A percentile compares a stretch with the other conserved stretches of the same genome.
Evolutionary conservation across 2,329 filamentous ascomycete species (phyloP).

Genomic region (Penicillium expansum): DNA sequence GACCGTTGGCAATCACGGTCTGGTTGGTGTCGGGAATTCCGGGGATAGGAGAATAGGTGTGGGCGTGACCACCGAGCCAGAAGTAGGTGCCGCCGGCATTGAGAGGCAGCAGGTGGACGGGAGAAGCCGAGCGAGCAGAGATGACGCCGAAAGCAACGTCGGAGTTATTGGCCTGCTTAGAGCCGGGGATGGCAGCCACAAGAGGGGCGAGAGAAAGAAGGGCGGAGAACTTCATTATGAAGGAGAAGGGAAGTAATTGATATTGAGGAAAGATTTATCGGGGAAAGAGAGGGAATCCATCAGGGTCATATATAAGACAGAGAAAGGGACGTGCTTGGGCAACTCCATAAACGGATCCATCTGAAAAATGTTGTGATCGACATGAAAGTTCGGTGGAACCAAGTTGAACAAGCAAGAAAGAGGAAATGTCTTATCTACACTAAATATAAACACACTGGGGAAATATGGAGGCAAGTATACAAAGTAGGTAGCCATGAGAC

Average conservation of each 20-base stretch:
- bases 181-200: conserved; percentile 23
- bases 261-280: neutral
- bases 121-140: conserved; percentile 45
- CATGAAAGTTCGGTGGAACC: neutral
- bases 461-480: neutral
- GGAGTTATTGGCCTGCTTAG: conserved; percentile 9
- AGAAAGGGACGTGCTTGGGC: neutral
- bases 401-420: neutral
- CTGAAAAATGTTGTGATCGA: conserved; percentile 2
- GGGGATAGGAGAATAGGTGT: conserved; percentile 49
- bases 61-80: conserved; percentile 48
- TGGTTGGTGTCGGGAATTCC: conserved; percentile 41
- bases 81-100: conserved; percentile 48
- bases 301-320: conserved; percentile 1
- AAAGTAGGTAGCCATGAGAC: neutral
- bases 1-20: conserved; percentile 47
- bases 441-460: no score
- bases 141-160: conserved; percentile 42
- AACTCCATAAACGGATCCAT: neutral
- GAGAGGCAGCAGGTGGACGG: conserved; percentile 48
- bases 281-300: neutral
- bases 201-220: conserved; percentile 26
- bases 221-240: conserved; percentile 29
- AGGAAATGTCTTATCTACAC: neutral
- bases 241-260: neutral